A percentile compares a stretch with the other conserved stretches of the same genome.
Conservation (phyloP, 1,284 basidiomycete genomes). For the Cryptococcus sp. region DNA sequence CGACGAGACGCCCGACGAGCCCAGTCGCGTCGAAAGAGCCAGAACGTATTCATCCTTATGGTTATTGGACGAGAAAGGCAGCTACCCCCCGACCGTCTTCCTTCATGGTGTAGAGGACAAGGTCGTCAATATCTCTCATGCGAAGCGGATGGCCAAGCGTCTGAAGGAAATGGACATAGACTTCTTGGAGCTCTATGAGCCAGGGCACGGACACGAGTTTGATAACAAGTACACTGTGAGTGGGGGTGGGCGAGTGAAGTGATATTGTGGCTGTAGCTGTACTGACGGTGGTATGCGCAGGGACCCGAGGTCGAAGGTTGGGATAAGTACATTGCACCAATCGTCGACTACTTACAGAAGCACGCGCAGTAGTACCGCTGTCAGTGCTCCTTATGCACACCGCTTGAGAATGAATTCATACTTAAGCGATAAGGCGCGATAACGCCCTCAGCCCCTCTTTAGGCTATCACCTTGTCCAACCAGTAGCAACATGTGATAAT, state of each 20-base stretch:
- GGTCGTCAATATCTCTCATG: conserved; percentile 13
- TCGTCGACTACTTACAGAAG: conserved; percentile 5
- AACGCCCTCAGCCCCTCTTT: too few species aligned
- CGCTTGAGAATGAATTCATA: too few species aligned
- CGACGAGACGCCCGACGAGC: conserved; percentile 13
- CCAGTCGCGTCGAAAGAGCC: not conserved
- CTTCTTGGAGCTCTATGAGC: conserved; percentile 15
- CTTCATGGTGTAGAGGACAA: conserved; percentile 21
- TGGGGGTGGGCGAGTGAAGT: not conserved
- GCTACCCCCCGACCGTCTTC: conserved; percentile 23
- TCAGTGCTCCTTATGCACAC: too few species aligned
- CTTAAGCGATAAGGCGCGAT: too few species aligned
- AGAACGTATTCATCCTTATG: conserved; percentile 11
- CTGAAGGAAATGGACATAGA: conserved; percentile 20
- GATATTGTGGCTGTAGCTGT: not conserved
- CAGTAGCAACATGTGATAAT: too few species aligned
- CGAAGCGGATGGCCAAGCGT: conserved; percentile 13
- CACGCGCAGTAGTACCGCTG: not conserved
- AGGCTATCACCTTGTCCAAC: too few species aligned
- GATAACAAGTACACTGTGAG: conserved; percentile 27
- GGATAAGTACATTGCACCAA: conserved; percentile 10
- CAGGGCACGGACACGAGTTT: conserved; percentile 22
- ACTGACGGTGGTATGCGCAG: not conserved
- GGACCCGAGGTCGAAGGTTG: conserved; percentile 11
- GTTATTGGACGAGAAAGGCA: conserved; percentile 8